Percentiles rank a stretch among this genome's conserved stretches.
Evolutionary conservation across 306 rosid genomes (phyloP).

Genomic region (Potentilla sterilis): DNA sequence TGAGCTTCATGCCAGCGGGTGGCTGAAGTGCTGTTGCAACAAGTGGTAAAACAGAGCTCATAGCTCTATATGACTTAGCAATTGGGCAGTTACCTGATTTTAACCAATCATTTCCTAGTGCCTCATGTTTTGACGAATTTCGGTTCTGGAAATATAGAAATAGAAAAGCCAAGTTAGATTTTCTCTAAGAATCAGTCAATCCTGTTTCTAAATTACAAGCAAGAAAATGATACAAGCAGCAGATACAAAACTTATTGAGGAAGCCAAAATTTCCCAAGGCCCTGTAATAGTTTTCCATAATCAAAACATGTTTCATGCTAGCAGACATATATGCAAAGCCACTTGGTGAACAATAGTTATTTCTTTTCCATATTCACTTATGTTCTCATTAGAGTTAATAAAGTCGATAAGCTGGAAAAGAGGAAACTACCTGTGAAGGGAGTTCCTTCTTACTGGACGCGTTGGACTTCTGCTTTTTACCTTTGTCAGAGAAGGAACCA

Average conservation of each 20-base stretch:
- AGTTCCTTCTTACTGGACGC: slow-evolving; percentile 24
- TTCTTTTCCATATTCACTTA: neutral
- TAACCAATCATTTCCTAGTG: slow-evolving; percentile 77
- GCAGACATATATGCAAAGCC: neutral
- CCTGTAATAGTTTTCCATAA: neutral
- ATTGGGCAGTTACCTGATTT: slow-evolving; percentile 71
- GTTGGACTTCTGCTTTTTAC: slow-evolving; percentile 64
- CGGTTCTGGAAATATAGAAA: slow-evolving; percentile 41
- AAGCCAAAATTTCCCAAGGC: neutral
- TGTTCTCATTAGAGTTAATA: neutral
- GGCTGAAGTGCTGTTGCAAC: slow-evolving; percentile 63
- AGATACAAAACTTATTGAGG: neutral
- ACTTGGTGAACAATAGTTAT: neutral
- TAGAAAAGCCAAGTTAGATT: neutral
- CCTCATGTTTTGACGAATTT: slow-evolving; percentile 61
- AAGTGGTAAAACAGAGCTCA: slow-evolving; percentile 66
- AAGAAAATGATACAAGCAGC: neutral
- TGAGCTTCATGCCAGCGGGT: slow-evolving; percentile 64
- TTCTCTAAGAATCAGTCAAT: neutral
- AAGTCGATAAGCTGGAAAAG: neutral
- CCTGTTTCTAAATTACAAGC: neutral
- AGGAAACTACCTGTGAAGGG: neutral
- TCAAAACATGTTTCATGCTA: neutral
- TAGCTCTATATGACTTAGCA: slow-evolving; percentile 81
- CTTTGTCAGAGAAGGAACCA: slow-evolving; percentile 61